phyloP scores from a whole-genome alignment of 495 filamentous ascomycete species.

The Parathielavia hyrcaniae region DNA sequence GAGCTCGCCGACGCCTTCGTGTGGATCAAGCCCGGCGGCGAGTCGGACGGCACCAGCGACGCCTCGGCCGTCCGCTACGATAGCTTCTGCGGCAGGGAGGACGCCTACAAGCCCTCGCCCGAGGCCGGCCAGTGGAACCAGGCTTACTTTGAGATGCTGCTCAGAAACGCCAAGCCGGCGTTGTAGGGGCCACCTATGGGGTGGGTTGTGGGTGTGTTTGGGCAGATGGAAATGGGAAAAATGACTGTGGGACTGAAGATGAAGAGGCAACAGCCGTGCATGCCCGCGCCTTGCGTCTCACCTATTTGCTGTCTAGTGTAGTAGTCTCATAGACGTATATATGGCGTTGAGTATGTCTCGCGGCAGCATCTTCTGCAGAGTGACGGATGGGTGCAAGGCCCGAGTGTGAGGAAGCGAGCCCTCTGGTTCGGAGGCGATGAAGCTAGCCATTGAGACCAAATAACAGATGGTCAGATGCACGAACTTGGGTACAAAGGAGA shows the following conservation, averaged over 20 bases:
- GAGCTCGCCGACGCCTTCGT: conserved; percentile 67
- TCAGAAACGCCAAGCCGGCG: conserved; percentile 60
- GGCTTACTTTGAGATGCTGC: conserved; percentile 65
- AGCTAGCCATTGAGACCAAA: no score
- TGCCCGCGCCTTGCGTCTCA: background rate
- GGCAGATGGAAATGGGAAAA: background rate
- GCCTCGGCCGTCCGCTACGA: conserved; percentile 59
- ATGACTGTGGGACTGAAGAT: background rate
- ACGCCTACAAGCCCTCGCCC: conserved; percentile 60
- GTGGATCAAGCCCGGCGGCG: conserved; percentile 80
- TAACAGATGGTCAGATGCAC: background rate
- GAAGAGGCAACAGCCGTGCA: background rate
- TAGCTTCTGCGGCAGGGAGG: conserved; percentile 59
- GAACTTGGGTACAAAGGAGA: background rate
- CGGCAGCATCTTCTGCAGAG: background rate
- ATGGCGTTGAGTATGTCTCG: background rate
- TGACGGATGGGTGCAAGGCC: no score
- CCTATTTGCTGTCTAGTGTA: conserved; percentile 9
- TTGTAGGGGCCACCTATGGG: conserved; percentile 35
- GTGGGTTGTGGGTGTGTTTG: background rate
- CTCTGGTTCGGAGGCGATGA: no score
- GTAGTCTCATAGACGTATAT: conserved; percentile 13
- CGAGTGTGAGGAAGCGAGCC: no score
- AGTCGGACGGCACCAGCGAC: conserved; percentile 71
- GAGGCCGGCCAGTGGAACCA: conserved; percentile 77